Evolutionary conservation across 2,329 filamentous ascomycete species (phyloP).

Genomic region (Aspergillus nomiae): DNA sequence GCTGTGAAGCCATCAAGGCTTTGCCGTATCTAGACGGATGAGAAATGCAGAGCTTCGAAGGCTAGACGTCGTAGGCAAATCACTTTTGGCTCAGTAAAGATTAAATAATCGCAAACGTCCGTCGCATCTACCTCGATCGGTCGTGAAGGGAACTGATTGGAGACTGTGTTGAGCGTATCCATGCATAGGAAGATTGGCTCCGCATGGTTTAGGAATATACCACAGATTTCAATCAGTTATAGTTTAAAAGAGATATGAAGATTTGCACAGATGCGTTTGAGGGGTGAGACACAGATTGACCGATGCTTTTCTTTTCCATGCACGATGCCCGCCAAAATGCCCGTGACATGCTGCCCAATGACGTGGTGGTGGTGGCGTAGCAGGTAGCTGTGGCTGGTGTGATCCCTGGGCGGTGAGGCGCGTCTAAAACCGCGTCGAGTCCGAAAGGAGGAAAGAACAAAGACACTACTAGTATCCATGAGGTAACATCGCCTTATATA

Average conservation of each 20-base stretch:
- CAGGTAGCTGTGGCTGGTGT: slow-evolving; percentile 19
- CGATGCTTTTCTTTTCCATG: not conserved
- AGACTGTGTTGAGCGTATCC: slow-evolving; percentile 16
- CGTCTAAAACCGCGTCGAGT: slow-evolving; percentile 9
- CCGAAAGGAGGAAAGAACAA: not conserved
- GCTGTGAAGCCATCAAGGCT: slow-evolving; percentile 38
- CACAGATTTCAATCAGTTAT: not conserved
- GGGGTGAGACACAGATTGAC: not conserved
- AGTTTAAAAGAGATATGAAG: not conserved
- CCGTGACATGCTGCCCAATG: slow-evolving; percentile 29
- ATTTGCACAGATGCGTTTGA: not conserved
- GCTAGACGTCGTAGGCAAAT: not conserved
- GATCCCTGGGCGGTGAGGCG: slow-evolving; percentile 21
- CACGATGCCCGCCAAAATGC: slow-evolving; percentile 9
- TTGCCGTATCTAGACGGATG: slow-evolving; percentile 11
- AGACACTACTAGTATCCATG: not conserved
- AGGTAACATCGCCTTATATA: not conserved
- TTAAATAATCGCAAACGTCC: slow-evolving; percentile 17
- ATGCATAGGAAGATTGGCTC: slow-evolving; percentile 14
- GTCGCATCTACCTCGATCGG: slow-evolving; percentile 16
- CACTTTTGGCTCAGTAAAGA: slow-evolving; percentile 12
- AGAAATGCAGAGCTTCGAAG: not conserved
- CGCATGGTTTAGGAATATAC: slow-evolving; percentile 15
- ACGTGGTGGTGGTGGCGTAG: slow-evolving; percentile 34
- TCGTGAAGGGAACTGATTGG: slow-evolving; percentile 9